These are phyloP conservation scores for Globisporangium viniferum DNA, from an alignment of 352 stramenopile genomes.

Conservation along the genomic window DNA sequence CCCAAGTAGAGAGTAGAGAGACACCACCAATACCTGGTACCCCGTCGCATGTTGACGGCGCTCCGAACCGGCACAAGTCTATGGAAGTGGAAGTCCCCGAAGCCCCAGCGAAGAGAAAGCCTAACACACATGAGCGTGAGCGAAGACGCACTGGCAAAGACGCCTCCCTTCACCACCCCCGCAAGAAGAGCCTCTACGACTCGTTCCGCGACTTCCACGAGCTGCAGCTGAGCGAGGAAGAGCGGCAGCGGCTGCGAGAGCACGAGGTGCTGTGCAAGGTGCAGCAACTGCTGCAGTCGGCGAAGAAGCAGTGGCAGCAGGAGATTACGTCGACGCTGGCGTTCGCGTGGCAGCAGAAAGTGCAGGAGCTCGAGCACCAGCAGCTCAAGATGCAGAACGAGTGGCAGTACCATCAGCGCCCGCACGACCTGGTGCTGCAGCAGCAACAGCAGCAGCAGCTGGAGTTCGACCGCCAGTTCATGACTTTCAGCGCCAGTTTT, in stretches of 20 bases:
- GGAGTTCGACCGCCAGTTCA: constrained; percentile 24
- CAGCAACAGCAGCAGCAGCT: constrained; percentile 31
- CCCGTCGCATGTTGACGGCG: too few relatives aligned
- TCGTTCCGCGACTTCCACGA: constrained; percentile 52
- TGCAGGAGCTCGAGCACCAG: constrained; percentile 12
- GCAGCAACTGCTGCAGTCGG: constrained; percentile 35
- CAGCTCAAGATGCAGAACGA: constrained; percentile 15
- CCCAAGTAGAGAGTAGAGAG: too few relatives aligned
- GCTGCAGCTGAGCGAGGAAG: constrained; percentile 35
- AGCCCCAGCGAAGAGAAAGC: background rate
- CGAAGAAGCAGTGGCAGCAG: constrained; percentile 17
- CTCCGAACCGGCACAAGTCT: background rate
- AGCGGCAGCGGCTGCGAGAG: constrained; percentile 24
- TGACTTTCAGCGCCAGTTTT: constrained; percentile 20
- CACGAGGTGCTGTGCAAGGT: constrained; percentile 39
- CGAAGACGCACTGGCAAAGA: background rate
- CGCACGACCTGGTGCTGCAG: constrained; percentile 9
- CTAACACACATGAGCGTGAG: background rate
- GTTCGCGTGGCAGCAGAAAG: constrained; percentile 11
- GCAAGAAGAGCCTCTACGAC: constrained; percentile 38
- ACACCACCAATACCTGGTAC: background rate
- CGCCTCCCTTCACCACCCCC: background rate
- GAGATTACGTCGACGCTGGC: background rate
- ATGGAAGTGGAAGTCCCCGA: background rate
- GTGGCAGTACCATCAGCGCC: constrained; percentile 16